A percentile compares a stretch with the other conserved stretches of the same genome.
Evolutionary conservation across 2,329 filamentous ascomycete genomes (phyloP).

Genomic region (Pseudogymnoascus sp.): DNA sequence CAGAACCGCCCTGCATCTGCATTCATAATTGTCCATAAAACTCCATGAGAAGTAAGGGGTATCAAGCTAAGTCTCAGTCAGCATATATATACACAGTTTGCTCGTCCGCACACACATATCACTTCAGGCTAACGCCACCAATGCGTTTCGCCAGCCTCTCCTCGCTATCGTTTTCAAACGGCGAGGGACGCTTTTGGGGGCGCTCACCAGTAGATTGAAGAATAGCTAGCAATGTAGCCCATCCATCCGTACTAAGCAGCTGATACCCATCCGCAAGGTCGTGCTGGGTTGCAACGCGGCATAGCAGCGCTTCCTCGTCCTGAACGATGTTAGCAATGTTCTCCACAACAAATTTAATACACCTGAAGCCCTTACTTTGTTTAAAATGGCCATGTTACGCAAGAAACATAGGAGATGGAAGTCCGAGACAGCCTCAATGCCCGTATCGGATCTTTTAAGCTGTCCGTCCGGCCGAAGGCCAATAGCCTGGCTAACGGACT

Average conservation of each 20-base stretch:
- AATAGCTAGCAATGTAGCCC: conserved; percentile 89
- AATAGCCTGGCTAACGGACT: conserved; percentile 52
- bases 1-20: not conserved
- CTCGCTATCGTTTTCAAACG: conserved; percentile 23
- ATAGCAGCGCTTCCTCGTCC: conserved; percentile 84
- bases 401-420: conserved; percentile 92
- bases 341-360: conserved; percentile 17
- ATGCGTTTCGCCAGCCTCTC: conserved; percentile 53
- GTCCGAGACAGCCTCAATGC: conserved; percentile 68
- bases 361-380: conserved; percentile 53
- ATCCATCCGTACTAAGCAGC: conserved; percentile 78
- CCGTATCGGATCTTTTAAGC: conserved; percentile 50
- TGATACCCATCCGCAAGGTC: conserved; percentile 74
- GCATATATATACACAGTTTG: not conserved
- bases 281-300: conserved; percentile 72
- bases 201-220: conserved; percentile 96
- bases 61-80: not conserved
- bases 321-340: conserved; percentile 32
- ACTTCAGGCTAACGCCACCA: conserved; percentile 54
- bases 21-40: not conserved
- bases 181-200: conserved; percentile 63
- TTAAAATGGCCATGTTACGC: conserved; percentile 69
- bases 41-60: conserved; percentile 6
- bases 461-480: conserved; percentile 51
- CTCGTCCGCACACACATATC: conserved; percentile 5